Conservation (phyloP, 2,329 filamentous ascomycete genomes). For the Xylariales sp. region DNA sequence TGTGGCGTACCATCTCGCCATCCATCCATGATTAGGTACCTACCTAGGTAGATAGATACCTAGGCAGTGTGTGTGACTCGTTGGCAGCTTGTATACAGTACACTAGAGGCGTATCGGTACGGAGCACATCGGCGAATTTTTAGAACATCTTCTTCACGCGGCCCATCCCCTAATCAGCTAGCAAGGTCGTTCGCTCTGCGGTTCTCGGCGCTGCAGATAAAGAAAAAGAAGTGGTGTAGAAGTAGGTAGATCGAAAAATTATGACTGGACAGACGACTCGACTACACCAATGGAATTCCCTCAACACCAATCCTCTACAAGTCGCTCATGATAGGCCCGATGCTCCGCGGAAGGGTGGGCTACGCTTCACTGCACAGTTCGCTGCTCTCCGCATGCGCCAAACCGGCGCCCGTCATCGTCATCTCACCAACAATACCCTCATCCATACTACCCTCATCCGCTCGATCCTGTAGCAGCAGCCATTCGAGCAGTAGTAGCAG, state of each 20-base stretch:
- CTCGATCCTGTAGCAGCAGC: slow-evolving; percentile 24
- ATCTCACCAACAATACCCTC: slow-evolving; percentile 1
- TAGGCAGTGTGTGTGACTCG: too few species aligned
- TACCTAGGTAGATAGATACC: too few species aligned
- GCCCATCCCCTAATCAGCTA: slow-evolving; percentile 23
- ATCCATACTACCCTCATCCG: not conserved
- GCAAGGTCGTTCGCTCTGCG: slow-evolving; percentile 6
- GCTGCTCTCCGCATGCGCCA: slow-evolving; percentile 35
- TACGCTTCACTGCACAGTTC: slow-evolving; percentile 33
- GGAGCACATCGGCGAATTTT: slow-evolving; percentile 14
- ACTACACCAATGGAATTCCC: slow-evolving; percentile 18
- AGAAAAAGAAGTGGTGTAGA: not conserved
- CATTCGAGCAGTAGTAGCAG: slow-evolving; percentile 20
- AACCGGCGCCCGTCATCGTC: slow-evolving; percentile 12
- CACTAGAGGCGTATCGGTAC: not conserved
- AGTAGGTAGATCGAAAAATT: slow-evolving; percentile 5
- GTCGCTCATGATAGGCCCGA: slow-evolving; percentile 34
- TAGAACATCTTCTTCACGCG: slow-evolving; percentile 18
- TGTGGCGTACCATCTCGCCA: too few species aligned
- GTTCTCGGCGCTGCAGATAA: slow-evolving; percentile 18
- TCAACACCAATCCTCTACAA: slow-evolving; percentile 9
- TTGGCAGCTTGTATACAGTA: too few species aligned
- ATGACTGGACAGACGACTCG: not conserved
- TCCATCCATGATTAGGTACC: too few species aligned
- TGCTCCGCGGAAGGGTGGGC: slow-evolving; percentile 30